Conservation (phyloP, 2,329 filamentous ascomycete genomes). For the Fusarium illudens region DNA sequence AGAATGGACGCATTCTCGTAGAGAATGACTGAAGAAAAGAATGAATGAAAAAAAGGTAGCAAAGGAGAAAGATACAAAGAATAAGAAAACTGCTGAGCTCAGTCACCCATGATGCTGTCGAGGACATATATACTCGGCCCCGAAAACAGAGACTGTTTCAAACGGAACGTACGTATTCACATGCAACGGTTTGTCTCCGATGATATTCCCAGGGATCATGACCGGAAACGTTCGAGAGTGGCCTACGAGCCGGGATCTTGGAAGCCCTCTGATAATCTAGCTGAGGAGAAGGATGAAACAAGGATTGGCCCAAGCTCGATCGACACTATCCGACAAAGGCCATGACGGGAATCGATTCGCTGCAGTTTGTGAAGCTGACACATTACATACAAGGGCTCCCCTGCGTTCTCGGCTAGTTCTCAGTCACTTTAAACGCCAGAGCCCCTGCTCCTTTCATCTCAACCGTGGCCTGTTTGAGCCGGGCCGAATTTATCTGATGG, state of each 20-base stretch:
- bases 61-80: slow-evolving; percentile 8
- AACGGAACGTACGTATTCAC: background rate
- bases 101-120: background rate
- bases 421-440: background rate
- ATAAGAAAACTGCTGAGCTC: background rate
- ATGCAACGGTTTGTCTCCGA: background rate
- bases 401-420: background rate
- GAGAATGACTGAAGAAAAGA: slow-evolving; percentile 21
- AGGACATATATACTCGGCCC: slow-evolving; percentile 23
- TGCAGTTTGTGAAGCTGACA: slow-evolving; percentile 1
- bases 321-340: background rate
- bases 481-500: slow-evolving; percentile 11
- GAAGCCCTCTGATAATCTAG: slow-evolving; percentile 30
- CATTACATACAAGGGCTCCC: slow-evolving; percentile 21
- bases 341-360: slow-evolving; percentile 13
- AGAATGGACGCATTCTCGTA: slow-evolving; percentile 38
- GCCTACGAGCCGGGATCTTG: slow-evolving; percentile 11
- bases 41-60: background rate
- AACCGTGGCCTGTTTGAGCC: slow-evolving; percentile 10
- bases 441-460: slow-evolving; percentile 35
- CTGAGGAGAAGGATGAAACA: slow-evolving; percentile 32
- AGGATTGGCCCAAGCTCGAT: slow-evolving; percentile 9
- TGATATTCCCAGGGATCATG: background rate
- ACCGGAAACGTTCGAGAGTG: slow-evolving; percentile 13
- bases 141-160: slow-evolving; percentile 4